Evolutionary conservation across 306 rosid genomes (phyloP).

Genomic region (Benincasa hispida): DNA sequence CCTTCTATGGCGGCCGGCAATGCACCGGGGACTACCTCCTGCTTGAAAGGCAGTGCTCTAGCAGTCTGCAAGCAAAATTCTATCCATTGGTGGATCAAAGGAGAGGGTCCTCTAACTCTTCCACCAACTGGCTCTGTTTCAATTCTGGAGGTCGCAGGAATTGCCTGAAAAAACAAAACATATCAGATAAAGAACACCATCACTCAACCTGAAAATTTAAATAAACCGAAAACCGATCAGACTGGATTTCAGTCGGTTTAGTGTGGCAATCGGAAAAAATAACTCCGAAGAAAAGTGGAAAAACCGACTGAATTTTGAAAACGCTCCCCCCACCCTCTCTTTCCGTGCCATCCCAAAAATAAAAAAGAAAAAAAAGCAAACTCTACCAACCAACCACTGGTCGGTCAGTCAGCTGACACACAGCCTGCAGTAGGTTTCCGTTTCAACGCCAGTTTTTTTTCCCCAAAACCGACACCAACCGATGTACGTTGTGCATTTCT

Average conservation of each 20-base stretch:
- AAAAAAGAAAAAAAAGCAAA: too few species aligned
- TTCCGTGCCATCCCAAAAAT: too few species aligned
- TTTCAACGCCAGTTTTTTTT: too few species aligned
- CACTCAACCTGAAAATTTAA: neutral
- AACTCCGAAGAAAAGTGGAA: too few species aligned
- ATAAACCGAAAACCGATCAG: neutral
- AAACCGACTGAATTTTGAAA: too few species aligned
- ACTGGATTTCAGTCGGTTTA: too few species aligned
- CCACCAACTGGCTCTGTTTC: conserved; percentile 59
- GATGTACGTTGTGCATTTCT: neutral
- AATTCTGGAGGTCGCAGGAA: conserved; percentile 57
- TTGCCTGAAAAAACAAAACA: conserved; percentile 35
- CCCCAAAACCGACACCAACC: too few species aligned
- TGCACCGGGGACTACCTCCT: conserved; percentile 83
- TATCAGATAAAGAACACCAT: neutral
- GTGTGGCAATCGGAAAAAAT: too few species aligned
- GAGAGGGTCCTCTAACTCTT: conserved; percentile 78
- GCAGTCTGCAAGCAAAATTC: conserved; percentile 91
- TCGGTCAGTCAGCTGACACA: too few species aligned
- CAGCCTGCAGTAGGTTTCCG: too few species aligned
- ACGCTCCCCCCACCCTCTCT: too few species aligned
- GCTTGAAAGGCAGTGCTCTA: conserved; percentile 72
- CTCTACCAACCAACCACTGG: too few species aligned
- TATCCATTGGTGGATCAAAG: conserved; percentile 75
- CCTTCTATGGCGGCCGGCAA: conserved; percentile 50